Percentiles rank a stretch among this genome's conserved stretches.
phyloP scores from a whole-genome alignment of 2,329 filamentous ascomycete genomes.

The Monilinia polystroma region DNA sequence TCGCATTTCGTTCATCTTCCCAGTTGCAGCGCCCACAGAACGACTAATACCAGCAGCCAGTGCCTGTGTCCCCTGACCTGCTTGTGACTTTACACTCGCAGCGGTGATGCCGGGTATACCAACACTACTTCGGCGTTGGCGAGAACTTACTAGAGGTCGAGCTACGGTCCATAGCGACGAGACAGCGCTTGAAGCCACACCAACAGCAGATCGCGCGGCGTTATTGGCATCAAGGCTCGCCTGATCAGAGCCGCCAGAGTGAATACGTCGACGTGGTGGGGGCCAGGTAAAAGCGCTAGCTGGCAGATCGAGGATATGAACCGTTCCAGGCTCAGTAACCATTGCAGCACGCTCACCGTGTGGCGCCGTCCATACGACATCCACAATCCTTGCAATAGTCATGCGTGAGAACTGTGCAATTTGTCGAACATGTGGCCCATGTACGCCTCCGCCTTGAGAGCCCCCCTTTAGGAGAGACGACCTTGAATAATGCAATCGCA shows the following conservation, averaged over 20 bases:
- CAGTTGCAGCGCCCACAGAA: constrained; percentile 68
- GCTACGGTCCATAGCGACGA: constrained; percentile 40
- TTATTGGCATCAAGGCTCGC: constrained; percentile 43
- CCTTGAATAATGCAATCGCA: constrained; percentile 62
- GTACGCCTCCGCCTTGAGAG: constrained; percentile 43
- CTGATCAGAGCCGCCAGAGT: constrained; percentile 27
- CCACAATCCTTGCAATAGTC: constrained; percentile 87
- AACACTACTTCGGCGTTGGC: constrained; percentile 39
- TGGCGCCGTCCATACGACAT: constrained; percentile 82
- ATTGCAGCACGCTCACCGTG: constrained; percentile 82
- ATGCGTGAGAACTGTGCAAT: constrained; percentile 86
- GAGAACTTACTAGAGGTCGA: constrained; percentile 37
- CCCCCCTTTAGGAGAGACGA: constrained; percentile 57
- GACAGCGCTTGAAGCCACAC: constrained; percentile 40
- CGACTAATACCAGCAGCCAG: constrained; percentile 72
- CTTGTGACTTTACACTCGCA: constrained; percentile 45
- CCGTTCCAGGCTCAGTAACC: constrained; percentile 90
- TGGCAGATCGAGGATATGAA: constrained; percentile 88
- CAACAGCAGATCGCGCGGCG: constrained; percentile 48
- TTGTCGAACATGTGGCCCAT: constrained; percentile 68
- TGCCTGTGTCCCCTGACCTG: constrained; percentile 69
- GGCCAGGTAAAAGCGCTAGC: constrained; percentile 80
- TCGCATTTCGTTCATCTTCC: constrained; percentile 67
- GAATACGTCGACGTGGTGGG: constrained; percentile 53
- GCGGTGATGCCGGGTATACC: constrained; percentile 36